These are phyloP conservation scores for Rhododendron williamsianum DNA, from an alignment of 148 eudicot species.

Conservation along the genomic window DNA sequence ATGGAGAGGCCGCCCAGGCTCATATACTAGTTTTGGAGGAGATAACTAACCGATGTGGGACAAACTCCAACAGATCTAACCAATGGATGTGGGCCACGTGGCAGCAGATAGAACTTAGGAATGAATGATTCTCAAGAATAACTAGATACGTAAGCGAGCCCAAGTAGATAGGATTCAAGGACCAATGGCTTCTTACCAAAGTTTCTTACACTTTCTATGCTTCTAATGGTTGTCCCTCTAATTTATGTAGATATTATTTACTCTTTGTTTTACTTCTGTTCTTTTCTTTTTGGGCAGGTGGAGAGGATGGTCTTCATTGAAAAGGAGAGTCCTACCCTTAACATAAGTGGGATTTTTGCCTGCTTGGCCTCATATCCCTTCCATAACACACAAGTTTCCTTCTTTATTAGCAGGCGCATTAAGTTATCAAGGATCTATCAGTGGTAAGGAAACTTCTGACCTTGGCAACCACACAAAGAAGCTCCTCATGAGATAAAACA, in stretches of 20 bases:
- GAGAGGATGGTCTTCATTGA: not conserved
- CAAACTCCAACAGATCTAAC: too few relatives aligned
- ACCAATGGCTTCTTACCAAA: not conserved
- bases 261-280: not conserved
- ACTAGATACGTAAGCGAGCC: not conserved
- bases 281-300: not conserved
- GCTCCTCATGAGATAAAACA: conserved; percentile 96
- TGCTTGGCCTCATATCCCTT: not conserved
- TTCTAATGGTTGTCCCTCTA: not conserved
- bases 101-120: not conserved
- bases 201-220: not conserved
- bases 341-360: not conserved
- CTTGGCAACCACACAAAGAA: conserved; percentile 89
- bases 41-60: too few relatives aligned
- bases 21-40: too few relatives aligned
- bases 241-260: not conserved
- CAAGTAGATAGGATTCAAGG: not conserved
- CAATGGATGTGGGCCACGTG: not conserved
- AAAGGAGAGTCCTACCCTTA: not conserved
- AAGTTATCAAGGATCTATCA: not conserved
- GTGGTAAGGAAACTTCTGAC: conserved; percentile 31
- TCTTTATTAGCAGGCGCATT: not conserved
- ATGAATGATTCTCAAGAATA: not conserved
- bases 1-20: too few relatives aligned
- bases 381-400: not conserved